Conservation (phyloP, 1,284 basidiomycete genomes). For the Ustilago cynodontis region DNA sequence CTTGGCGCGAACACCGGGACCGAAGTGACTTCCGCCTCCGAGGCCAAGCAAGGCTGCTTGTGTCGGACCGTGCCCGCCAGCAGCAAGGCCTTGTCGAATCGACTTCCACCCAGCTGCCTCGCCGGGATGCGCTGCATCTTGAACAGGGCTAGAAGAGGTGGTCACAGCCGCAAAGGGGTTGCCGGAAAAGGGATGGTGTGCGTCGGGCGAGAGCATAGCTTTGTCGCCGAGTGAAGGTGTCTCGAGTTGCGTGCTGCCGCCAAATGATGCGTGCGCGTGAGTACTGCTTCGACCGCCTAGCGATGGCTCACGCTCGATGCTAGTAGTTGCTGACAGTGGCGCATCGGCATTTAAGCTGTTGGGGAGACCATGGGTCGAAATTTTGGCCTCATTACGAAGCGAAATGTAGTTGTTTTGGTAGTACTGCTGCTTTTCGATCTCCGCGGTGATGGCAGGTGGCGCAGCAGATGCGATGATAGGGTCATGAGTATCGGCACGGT, state of each 20-base stretch:
- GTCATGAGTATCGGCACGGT: conserved; percentile 51
- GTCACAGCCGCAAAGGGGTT: conserved; percentile 36
- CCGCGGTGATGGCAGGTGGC: conserved; percentile 20
- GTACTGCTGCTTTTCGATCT: conserved; percentile 52
- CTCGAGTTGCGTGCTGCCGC: conserved; percentile 49
- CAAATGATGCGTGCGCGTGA: conserved; percentile 34
- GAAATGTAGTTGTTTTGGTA: conserved; percentile 54
- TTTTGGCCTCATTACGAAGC: conserved; percentile 45
- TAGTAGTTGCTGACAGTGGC: conserved; percentile 42
- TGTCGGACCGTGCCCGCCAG: conserved; percentile 33
- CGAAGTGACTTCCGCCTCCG: conserved; percentile 67
- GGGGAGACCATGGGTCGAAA: conserved; percentile 35
- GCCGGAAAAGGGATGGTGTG: conserved; percentile 25
- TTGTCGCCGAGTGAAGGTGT: conserved; percentile 55
- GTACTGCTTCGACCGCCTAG: conserved; percentile 42
- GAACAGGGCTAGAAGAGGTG: conserved; percentile 31
- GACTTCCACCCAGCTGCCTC: conserved; percentile 41
- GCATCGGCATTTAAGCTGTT: conserved; percentile 30
- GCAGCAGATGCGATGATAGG: conserved; percentile 33
- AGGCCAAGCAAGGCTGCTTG: conserved; percentile 45
- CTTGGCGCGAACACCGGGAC: conserved; percentile 65
- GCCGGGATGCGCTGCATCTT: conserved; percentile 23
- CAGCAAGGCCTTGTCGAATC: conserved; percentile 24
- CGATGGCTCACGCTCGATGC: conserved; percentile 37
- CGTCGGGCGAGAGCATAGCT: conserved; percentile 56